Base-by-base conservation (phyloP, 345 rosid species). In the Trapa bicornis region DNA sequence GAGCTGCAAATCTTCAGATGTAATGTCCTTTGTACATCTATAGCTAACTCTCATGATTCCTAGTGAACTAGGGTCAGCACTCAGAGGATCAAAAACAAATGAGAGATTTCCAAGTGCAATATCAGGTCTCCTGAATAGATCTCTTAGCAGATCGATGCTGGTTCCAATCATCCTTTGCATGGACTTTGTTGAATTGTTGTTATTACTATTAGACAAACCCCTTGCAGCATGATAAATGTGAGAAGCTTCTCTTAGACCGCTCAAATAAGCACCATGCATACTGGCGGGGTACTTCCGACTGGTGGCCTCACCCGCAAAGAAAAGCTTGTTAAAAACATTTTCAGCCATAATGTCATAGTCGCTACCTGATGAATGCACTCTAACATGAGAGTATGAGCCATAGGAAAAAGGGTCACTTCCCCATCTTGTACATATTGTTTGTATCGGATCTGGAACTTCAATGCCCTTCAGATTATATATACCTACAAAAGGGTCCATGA, bases 291-390 rank as follows among this genome's bases (percentile, higher is more conserved):
- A 89, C 61, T 90, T 91, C 85, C 91, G 88, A 32, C 86, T 90
- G 67, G 98, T 93, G 57, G 96, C 98, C 78, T 90, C 98, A 64
- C 98, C 98, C 63, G 97, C 97, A 74, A 93, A 93, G 79, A 88
- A 93, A 36, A 90, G 76, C 53, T 89, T 77, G 65, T 75, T 77
- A 52, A 83, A 80, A 29, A 93, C 86, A 73, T 78, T 88, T 79
- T 93, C 97, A 36, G 89, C 88, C 38, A 93, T 89, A 65, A 85
- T 66, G 70, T 89, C 96, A 63, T 93, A 93, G 75, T 93, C 96
- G 67, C 79, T 65, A 16, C 96, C 98, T 38, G 98, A 88, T 12
- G 96, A 90, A 68, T 78, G 80, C 66, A 90, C 94, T 82, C 92
- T 83, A 52, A 93, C 91, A 80, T 93, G 98, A 60, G 98, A 93